A percentile compares a stretch with the other conserved stretches of the same genome.
These are phyloP conservation scores for Euphorbia pulcherrima DNA, from an alignment of 345 rosid species.

Conservation along the genomic window DNA sequence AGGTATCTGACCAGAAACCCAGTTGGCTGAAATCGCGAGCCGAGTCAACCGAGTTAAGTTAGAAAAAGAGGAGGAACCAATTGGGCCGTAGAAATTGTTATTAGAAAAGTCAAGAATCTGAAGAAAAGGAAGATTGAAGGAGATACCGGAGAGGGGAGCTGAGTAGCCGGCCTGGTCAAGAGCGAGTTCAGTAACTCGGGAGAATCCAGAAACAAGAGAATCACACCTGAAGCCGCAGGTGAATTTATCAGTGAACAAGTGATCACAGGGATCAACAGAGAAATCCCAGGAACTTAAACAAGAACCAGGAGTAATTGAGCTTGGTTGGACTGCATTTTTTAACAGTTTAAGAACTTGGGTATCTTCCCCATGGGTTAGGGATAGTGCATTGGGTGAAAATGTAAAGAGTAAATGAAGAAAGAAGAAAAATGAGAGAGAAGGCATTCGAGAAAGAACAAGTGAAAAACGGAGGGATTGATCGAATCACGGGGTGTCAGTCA, in stretches of 20 bases:
- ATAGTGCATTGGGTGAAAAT: constrained; percentile 23
- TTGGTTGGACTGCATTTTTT: constrained; percentile 41
- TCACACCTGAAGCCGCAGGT: constrained; percentile 93
- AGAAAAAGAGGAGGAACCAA: constrained; percentile 45
- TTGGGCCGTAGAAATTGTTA: constrained; percentile 56
- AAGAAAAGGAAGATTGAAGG: constrained; percentile 59
- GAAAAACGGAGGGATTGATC: not conserved
- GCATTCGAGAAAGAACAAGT: too few species aligned
- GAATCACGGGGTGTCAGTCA: too few species aligned
- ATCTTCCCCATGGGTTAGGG: constrained; percentile 61
- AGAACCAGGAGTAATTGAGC: constrained; percentile 62
- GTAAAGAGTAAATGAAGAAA: constrained; percentile 18
- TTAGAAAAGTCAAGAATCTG: constrained; percentile 60
- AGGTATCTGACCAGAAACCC: constrained; percentile 63
- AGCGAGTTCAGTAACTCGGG: constrained; percentile 67
- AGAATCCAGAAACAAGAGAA: constrained; percentile 30
- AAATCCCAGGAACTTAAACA: constrained; percentile 85
- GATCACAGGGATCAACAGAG: constrained; percentile 75
- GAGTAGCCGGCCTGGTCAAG: constrained; percentile 84
- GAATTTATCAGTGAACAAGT: constrained; percentile 62
- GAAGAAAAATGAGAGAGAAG: constrained; percentile 11
- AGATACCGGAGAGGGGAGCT: constrained; percentile 44
- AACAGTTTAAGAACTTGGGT: constrained; percentile 44
- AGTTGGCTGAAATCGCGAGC: constrained; percentile 57
- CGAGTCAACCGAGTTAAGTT: constrained; percentile 54